Evolutionary conservation across 768 basidiomycete genomes (phyloP), one percentile per base, ranked within the genome.

Genomic region (Suillus ampliporus): DNA sequence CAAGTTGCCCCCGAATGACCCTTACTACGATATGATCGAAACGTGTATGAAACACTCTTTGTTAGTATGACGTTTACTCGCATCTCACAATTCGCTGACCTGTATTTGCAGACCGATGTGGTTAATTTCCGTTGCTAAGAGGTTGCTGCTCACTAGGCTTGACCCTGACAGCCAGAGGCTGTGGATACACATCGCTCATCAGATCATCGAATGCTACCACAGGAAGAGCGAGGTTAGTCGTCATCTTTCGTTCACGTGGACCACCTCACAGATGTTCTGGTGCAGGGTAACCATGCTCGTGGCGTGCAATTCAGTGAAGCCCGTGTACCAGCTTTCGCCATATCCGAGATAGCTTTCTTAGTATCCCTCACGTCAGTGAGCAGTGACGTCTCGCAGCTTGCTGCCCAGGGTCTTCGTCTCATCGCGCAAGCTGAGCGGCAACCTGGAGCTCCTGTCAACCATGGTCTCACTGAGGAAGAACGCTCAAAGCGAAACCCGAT

Each of bases 321-420:
- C 9, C 89, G 89, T 40, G 75, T 86, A 3, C 81, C 89, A 1
- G 86, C 89, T 3, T 86, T 94, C 67, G 83, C 83, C 1, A 71
- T 94, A 13, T 81, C 84, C 2, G 92, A 94, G 73, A 88, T 93
- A 43, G 85, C 89, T 0, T 86, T 91, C 66, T 79, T 92, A 6
- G 86, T 90, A 14, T 83, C 87, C 1, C 76, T 95, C 57, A 87
- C 90, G 3, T 91, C 92, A 6, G 84, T 85, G 3, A 89, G 90
- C 58, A 86, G 80, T 52, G 80, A 80, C 34, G 84, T 93, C 31
- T 90, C 90, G 21, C 83, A 87, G 38, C 72, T 87, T 37, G 90
- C 92, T 3, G 88, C 89, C 1, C 84, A 84, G 62, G 85, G 87
- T 28, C 80, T 94, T 58, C 88, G 91, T 48, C 76, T 89, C 4